Evolutionary conservation across 2,329 filamentous ascomycete genomes (phyloP), one percentile per base, ranked within the genome.

Genomic region (Phoma sp.): DNA sequence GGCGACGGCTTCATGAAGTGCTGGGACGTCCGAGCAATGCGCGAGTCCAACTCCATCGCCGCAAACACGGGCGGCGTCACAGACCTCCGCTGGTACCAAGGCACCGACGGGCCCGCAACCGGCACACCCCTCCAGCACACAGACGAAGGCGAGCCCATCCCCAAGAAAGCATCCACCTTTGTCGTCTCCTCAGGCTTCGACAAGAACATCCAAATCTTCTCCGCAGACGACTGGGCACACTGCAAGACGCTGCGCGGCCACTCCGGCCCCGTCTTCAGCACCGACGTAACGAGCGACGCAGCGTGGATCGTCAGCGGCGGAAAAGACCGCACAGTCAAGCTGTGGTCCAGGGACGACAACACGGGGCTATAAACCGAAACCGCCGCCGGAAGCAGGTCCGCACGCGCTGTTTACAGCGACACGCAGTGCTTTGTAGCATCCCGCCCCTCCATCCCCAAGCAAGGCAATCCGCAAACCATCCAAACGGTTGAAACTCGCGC

Each of bases 1-100:
- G 92, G 88, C 2, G 95, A 99, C 71, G 94, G 94, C 17, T 98
- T 95, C 85, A 88, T 96, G 69, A 98, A 97, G 76, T 97, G 94
- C 77, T 99, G 95, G 95, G 95, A 99, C 72, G 83, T 99, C 47
- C 87, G 95, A 40, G 94, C 95, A 68, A 93, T 98, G 43, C 85
- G 90, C 65, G 88, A 88, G 60, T 88, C 86, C 0, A 94, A 91
- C 12, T 91, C 90, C 17, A 89, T 99, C 41, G 95, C 94, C 43
- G 94, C 95, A 6, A 95, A 99, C 74, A 89, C 86, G 44, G 94
- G 92, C 61, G 90, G 95, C 31, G 93, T 99, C 7, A 95, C 92
- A 1, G 95, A 99, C 74, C 78, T 99, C 60, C 84, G 92, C 60
- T 98, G 95, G 92, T 98, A 89, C 79, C 96, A 95, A 75, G 94